Conservation (phyloP, 148 eudicot species). For the Rheum nobile region DNA sequence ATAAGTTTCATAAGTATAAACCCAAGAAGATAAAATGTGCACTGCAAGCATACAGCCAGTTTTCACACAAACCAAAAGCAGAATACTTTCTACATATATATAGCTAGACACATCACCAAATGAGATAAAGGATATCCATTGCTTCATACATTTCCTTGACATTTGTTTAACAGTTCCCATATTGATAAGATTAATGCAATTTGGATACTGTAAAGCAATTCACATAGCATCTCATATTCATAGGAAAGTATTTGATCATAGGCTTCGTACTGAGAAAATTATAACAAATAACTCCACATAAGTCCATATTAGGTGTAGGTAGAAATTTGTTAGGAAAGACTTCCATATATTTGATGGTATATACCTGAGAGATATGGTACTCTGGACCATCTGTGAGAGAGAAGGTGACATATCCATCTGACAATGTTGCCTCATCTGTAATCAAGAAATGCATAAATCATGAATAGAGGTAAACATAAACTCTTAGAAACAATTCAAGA, state of each 20-base stretch:
- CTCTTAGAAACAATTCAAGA: neutral
- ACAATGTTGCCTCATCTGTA: constrained; percentile 39
- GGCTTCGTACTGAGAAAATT: neutral
- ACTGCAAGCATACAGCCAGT: too few relatives aligned
- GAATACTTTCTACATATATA: too few relatives aligned
- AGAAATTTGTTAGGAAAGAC: neutral
- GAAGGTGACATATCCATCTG: constrained; percentile 76
- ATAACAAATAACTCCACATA: neutral
- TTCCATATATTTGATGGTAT: neutral
- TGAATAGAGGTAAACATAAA: neutral
- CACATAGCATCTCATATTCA: neutral
- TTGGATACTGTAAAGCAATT: neutral
- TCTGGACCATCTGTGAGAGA: constrained; percentile 97
- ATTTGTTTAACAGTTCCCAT: neutral
- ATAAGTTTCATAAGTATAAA: neutral
- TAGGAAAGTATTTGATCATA: neutral
- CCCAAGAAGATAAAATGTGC: neutral
- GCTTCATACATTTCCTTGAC: neutral
- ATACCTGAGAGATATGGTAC: constrained; percentile 92
- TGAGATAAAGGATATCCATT: neutral
- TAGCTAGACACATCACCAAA: neutral
- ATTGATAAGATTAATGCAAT: neutral
- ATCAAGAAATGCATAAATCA: constrained; percentile 12
- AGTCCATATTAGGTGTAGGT: neutral
- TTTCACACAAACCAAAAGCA: too few relatives aligned